These are phyloP conservation scores for Trichosanthes cucumerina DNA, from an alignment of 306 rosid species.

Conservation along the genomic window DNA sequence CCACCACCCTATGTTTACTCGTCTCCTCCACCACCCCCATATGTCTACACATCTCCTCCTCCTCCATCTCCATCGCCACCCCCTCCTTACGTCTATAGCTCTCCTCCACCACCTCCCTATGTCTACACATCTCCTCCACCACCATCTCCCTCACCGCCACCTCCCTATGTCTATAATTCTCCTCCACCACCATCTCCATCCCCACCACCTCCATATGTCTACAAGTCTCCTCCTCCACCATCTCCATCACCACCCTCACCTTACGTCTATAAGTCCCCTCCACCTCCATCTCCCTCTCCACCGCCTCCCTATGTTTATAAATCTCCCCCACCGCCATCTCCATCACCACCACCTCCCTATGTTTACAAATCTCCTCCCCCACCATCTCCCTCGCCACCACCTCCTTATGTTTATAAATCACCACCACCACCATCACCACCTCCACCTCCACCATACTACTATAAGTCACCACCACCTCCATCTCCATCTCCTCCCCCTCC, in stretches of 20 bases:
- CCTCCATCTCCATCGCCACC: conserved; percentile 1
- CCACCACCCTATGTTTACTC: not conserved
- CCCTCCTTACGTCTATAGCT: conserved; percentile 11
- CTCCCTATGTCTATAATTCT: not conserved
- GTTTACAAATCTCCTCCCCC: conserved; percentile 15
- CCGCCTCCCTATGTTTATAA: not conserved
- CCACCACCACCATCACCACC: not conserved
- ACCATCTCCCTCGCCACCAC: conserved; percentile 8
- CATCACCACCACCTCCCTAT: conserved; percentile 2
- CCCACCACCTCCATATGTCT: conserved; percentile 7
- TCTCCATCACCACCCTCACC: conserved; percentile 10
- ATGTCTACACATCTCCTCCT: not conserved
- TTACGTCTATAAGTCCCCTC: not conserved
- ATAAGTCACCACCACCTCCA: conserved; percentile 9
- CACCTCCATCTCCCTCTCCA: not conserved
- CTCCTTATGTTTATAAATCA: not conserved
- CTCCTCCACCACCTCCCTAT: conserved; percentile 5
- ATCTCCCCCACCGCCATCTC: conserved; percentile 10
- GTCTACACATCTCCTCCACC: not conserved
- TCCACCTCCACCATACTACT: conserved; percentile 8
- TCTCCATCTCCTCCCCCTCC: conserved; percentile 13
- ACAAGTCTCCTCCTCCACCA: conserved; percentile 8
- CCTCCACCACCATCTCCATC: conserved; percentile 2
- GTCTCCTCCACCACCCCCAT: conserved; percentile 11
- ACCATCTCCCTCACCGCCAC: not conserved